phyloP scores from a whole-genome alignment of 768 basidiomycete species.

The Auricularia heimuer region DNA sequence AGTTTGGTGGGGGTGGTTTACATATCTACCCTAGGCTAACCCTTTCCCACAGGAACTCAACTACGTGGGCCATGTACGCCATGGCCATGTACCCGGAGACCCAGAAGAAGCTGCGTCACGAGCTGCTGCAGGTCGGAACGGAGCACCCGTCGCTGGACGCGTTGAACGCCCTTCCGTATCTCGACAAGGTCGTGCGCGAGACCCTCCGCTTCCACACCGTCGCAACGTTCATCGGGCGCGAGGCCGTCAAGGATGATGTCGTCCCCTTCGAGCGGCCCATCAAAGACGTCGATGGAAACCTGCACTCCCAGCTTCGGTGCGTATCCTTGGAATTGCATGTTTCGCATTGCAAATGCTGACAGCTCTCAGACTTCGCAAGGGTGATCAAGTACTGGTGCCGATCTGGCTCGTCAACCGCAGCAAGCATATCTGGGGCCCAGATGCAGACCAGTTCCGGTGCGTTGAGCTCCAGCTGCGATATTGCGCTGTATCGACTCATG shows the following conservation, averaged over 20 bases:
- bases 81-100: constrained; percentile 37
- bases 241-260: constrained; percentile 29
- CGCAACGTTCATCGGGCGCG: constrained; percentile 34
- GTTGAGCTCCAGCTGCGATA: not conserved
- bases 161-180: constrained; percentile 37
- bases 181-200: constrained; percentile 56
- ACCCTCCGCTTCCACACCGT: constrained; percentile 45
- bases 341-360: not conserved
- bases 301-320: constrained; percentile 7
- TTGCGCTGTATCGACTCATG: not conserved
- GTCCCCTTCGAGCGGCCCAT: constrained; percentile 38
- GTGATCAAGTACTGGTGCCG: constrained; percentile 18
- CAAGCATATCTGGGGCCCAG: constrained; percentile 23
- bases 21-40: not conserved
- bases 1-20: not conserved
- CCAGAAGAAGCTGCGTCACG: constrained; percentile 24
- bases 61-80: constrained; percentile 52
- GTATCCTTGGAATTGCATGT: constrained; percentile 5
- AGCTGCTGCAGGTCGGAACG: constrained; percentile 10
- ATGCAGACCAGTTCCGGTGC: constrained; percentile 25
- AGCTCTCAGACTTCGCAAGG: constrained; percentile 4
- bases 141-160: constrained; percentile 15
- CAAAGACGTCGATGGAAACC: constrained; percentile 14
- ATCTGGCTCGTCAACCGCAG: constrained; percentile 20
- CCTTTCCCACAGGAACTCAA: constrained; percentile 21